Base-by-base conservation (phyloP, 2,329 filamentous ascomycete genomes). In the Sporothrix inflata region DNA sequence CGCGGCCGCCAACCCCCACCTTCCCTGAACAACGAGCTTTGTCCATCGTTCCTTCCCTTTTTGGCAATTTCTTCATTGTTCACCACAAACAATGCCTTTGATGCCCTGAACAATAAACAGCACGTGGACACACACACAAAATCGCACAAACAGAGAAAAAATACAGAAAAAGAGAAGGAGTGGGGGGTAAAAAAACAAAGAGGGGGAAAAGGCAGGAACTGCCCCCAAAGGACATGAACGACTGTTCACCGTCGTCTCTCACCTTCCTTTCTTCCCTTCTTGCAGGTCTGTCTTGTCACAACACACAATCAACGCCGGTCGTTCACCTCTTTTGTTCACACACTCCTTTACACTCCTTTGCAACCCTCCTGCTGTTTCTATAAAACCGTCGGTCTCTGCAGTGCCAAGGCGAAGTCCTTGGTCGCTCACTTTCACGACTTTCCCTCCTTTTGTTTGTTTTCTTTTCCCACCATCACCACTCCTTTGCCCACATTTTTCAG, bases 261-360 rank as follows among this genome's bases (percentile, higher is more conserved):
- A 11, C 69, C 47, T 53, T 66, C 45, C 27, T 55, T 67, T 69
- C 66, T 30, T 49, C 45, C 40, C 45, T 66, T 57, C 49, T 71
- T 14, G 38, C 57, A 70, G 72, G 71, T 66, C 72, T 75, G 71
- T 71, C 66, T 74, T 61, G 57, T 68, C 69, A 70, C 73, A 67
- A 71, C 63, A 51, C 45, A 49, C 60, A 30, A 14, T 49, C 63
- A 51, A 49, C 69, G 72, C 74, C 67, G 68, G 73, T 49, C 74
- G 73, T 75, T 75, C 45, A 71, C 65, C 34, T n/a, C 9, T 49
- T 53, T 30, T 69, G 66, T 63, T 66, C 67, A 66, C 38, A n/a
- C 27, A 45, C 60, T 63, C 38, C 42, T 57, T 19, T 66, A 51
- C 53, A n/a, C 49, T 66, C 65, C 34, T 70, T 65, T 53, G 55